Base-by-base conservation (phyloP, 176 grass and related monocot genomes). In the Paspalum notatum region DNA sequence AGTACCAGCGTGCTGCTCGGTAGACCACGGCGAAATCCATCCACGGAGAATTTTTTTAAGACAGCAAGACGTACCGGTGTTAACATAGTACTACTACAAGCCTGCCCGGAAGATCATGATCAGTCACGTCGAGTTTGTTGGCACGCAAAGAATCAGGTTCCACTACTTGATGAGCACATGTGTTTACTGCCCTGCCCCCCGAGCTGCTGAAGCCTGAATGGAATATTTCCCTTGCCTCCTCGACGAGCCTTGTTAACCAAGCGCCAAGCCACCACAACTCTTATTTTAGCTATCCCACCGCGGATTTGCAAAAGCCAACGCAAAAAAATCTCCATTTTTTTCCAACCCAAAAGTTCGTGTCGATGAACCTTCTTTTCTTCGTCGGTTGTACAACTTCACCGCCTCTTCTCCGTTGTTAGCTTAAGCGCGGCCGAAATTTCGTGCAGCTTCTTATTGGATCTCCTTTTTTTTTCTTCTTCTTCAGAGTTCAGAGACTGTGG, bases 91-190 rank as follows among this genome's bases (percentile, higher is more conserved):
- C 32, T 32, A 1, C 32, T 2, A 4, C 1, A 15, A 26, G 9
- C 5, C 42, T 77, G 15, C 57, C 24, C 43, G 9, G 44, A 20
- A 49, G 44, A 65, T 21, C 20, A 20, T 37, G 44, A 65, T 21
- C 20, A 12, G 16, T 8, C 43, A 9, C 46, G 13, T 47, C 15
- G 44, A 69, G 76, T 20, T 45, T 18, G 53, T 68, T 49, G 56
- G 54, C 74, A 85, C 78, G 87, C 82, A 77, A 89, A 71, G 87
- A 76, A 85, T 89, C 65, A 43, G 78, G 72, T 84, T 79, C 80
- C 50, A 74, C 32, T 74, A 37, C 59, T 21, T 3, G 32, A 32
- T 3, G 32, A 32, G 32, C 32, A 12, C 46, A 49, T 75, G 70
- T 76, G 51, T 58, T 66, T 67, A 54, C 62, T 6, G 1, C 44